Evolutionary conservation across 2,329 filamentous ascomycete species (phyloP), one percentile per base, ranked within the genome.

Genomic region (Nemania abortiva): DNA sequence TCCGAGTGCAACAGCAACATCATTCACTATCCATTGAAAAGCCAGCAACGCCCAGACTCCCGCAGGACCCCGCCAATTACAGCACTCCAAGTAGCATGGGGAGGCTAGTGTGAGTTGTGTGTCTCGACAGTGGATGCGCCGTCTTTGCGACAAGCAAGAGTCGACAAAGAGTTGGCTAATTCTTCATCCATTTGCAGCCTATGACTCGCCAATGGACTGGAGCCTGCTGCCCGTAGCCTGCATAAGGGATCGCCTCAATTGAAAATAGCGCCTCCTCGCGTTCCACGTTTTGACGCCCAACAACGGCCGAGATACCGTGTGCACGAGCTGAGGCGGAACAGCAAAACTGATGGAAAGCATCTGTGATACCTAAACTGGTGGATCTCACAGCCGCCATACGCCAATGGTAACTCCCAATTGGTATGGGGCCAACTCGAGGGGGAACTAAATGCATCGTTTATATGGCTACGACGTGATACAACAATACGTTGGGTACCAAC

Each of bases 381-480:
- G 65, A 61, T 24, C 62, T 39, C 58, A 55, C 65, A 58, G 11
- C 53, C 52, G 60, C 69, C 62, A 66, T 63, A 68, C 67, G 68
- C 76, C 76, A 77, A 77, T 78, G 34, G 67, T 47, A 55, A 54
- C 52, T 58, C 58, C 56, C 73, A 77, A 77, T 77, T 77, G 75
- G 63, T 64, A 60, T 59, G 56, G 34, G 63, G 49, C 58, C 45
- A 34, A 18, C 22, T 54, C 11, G 29, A 56, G n/a, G 53, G 9
- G 20, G 22, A 39, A 55, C 20, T 50, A 24, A 18, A 31, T 18
- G 34, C 42, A 42, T 65, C 29, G 68, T 24, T 15, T n/a, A 63
- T 68, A 66, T 55, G 60, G 62, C 62, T 39, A 56, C 47, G 39
- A 49, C 27, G 47, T 31, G 50, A 53, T 53, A 34, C 50, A 53